Conservation (phyloP, 169 alveolate species). For the Plasmodium inui region DNA sequence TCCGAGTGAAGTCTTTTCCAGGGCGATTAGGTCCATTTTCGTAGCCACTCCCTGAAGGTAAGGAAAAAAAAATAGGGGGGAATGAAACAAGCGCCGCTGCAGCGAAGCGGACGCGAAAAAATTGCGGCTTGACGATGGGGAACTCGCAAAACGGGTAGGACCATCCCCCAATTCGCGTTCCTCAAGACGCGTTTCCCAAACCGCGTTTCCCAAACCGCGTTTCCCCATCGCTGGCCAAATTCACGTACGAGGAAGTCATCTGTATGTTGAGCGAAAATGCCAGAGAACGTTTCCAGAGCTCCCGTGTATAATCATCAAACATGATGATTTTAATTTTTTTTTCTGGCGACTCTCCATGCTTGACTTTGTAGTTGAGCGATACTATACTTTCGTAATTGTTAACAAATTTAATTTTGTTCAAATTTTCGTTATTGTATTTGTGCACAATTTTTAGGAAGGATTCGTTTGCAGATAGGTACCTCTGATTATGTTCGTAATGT, state of each 20-base stretch:
- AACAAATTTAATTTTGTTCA: slow-evolving; percentile 33
- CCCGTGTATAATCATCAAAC: slow-evolving; percentile 76
- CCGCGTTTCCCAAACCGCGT: neutral
- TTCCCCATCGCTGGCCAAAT: neutral
- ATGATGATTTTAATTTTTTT: slow-evolving; percentile 60
- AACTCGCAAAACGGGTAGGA: neutral
- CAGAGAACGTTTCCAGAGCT: slow-evolving; percentile 65
- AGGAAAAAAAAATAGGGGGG: neutral
- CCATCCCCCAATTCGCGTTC: neutral
- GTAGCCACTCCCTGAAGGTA: slow-evolving; percentile 70
- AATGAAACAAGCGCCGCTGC: neutral
- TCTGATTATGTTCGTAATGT: neutral
- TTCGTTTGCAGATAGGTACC: slow-evolving; percentile 57
- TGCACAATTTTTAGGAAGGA: slow-evolving; percentile 43
- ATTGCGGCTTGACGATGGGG: neutral
- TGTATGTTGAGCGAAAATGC: slow-evolving; percentile 60
- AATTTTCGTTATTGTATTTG: slow-evolving; percentile 64
- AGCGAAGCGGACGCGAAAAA: neutral
- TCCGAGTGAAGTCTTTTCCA: neutral
- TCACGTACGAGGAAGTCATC: slow-evolving; percentile 65
- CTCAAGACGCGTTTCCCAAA: neutral
- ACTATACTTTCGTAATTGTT: slow-evolving; percentile 49
- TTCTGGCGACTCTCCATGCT: slow-evolving; percentile 14
- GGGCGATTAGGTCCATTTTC: slow-evolving; percentile 32
- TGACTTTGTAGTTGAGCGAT: slow-evolving; percentile 28